A percentile compares a stretch with the other conserved stretches of the same genome.
These are phyloP conservation scores for Drosera capensis DNA, from an alignment of 148 eudicot species.

Conservation along the genomic window DNA sequence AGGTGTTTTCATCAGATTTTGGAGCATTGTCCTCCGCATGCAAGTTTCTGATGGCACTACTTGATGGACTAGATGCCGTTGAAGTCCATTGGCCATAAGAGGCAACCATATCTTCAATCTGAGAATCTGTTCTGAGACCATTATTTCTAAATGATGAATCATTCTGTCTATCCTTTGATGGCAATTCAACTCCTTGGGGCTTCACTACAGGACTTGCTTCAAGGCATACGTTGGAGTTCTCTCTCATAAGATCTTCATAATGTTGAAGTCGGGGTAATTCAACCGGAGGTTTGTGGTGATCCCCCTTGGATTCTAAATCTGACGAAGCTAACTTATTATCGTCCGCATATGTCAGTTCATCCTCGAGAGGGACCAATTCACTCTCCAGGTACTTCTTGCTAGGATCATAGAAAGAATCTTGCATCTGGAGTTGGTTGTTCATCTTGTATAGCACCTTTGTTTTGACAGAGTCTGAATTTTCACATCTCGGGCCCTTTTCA, in stretches of 20 bases:
- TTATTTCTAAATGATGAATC: conserved; percentile 8
- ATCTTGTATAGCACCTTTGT: no score
- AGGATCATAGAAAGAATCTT: no score
- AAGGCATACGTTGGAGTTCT: background rate
- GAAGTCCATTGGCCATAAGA: background rate
- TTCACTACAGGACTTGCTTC: conserved; percentile 4
- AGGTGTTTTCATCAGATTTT: conserved; percentile 5
- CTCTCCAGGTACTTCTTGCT: conserved; percentile 6
- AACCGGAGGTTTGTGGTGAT: conserved; percentile 1
- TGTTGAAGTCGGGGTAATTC: conserved; percentile 6
- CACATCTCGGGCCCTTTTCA: no score
- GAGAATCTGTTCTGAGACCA: conserved; percentile 5
- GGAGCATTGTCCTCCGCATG: conserved; percentile 3
- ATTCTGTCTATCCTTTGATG: conserved; percentile 8
- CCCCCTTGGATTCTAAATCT: conserved; percentile 10
- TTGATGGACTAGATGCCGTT: conserved; percentile 8
- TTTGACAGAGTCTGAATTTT: no score
- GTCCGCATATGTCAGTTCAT: conserved; percentile 11
- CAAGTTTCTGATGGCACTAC: background rate
- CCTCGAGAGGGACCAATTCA: conserved; percentile 3
- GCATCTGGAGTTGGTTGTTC: conserved; percentile 4
- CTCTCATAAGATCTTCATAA: conserved; percentile 6
- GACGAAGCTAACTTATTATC: conserved; percentile 7
- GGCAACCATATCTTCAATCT: conserved; percentile 1
- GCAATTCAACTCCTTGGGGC: background rate